Evolutionary conservation across 495 filamentous ascomycete species (phyloP), one percentile per base, ranked within the genome.

Genomic region (Annulohypoxylon bovei): DNA sequence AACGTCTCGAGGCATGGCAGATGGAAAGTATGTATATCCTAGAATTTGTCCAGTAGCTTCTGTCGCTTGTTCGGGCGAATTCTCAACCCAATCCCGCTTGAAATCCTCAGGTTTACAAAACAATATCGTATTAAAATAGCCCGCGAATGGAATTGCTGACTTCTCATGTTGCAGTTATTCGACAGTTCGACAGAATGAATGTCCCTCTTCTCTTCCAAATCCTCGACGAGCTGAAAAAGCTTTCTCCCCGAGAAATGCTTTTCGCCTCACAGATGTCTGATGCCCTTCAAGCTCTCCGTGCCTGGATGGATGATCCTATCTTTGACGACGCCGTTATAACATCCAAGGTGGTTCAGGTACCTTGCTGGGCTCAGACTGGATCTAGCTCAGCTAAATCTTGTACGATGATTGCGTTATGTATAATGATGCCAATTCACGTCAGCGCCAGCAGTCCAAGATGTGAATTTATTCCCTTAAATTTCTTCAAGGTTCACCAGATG

Each of bases 1-100:
- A 84, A 32, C 82, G 82, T 8, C 82, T 96, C 6, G 81, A 87
- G 23, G 73, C 80, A 8, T 82, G 84, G 70, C 89, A 95, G 40
- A 67, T 87, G 5, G 84, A 88, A 0, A 49, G 70, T 72, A 68
- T 14, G 70, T 68, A 37, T 75, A 80, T 35, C 56, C 83, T 35
- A 54, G 71, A 46, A 11, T 40, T 54, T 37, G 7, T 35, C 12
- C 27, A 4, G 14, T 28, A 6, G 22, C 18, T 18, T 4, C 8
- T 55, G 14, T 32, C 23, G 37, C 8, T 25, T 25, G 12, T 25
- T 57, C 44, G 39, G 28, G 35, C 28, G 14, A 30, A 18, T 30
- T n/a, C 39, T 22, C 39, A 35, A 12, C 25, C 32, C 44, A 25
- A 27, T 37, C 33, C 9, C 16, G 22, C 4, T 9, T 12, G 9